These are phyloP conservation scores for Ascoidea rubescens DNA, from an alignment of 805 yeast species.

Conservation along the genomic window DNA sequence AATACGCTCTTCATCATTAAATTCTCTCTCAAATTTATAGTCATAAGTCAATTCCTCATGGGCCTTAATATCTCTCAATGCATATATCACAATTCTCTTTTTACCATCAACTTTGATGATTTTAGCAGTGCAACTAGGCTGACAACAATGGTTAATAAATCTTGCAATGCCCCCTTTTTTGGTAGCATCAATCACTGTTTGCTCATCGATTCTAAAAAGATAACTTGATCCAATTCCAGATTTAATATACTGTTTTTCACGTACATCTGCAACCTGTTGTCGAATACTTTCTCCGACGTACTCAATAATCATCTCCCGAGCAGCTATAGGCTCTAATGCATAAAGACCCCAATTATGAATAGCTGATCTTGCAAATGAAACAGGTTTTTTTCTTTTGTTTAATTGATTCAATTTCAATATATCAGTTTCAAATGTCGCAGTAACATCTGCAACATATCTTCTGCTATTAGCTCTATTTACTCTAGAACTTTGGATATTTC, in stretches of 20 bases:
- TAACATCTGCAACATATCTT: conserved; percentile 77
- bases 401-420: conserved; percentile 73
- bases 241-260: conserved; percentile 74
- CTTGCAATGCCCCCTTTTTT: conserved; percentile 95
- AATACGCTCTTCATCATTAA: conserved; percentile 75
- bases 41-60: conserved; percentile 93
- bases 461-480: conserved; percentile 78
- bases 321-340: conserved; percentile 91
- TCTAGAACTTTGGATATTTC: conserved; percentile 52
- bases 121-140: conserved; percentile 94
- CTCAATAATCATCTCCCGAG: conserved; percentile 94
- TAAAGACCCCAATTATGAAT: conserved; percentile 98
- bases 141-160: conserved; percentile 94
- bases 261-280: conserved; percentile 85
- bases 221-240: conserved; percentile 95
- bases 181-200: conserved; percentile 93
- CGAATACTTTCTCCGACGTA: conserved; percentile 92
- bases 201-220: conserved; percentile 83
- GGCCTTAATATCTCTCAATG: conserved; percentile 73
- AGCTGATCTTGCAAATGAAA: conserved; percentile 92
- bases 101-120: conserved; percentile 90
- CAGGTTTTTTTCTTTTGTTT: conserved; percentile 83
- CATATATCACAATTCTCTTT: conserved; percentile 89
- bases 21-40: conserved; percentile 87
- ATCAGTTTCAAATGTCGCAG: conserved; percentile 72